Base-by-base conservation (phyloP, 768 basidiomycete genomes). In the Collybia sp. region DNA sequence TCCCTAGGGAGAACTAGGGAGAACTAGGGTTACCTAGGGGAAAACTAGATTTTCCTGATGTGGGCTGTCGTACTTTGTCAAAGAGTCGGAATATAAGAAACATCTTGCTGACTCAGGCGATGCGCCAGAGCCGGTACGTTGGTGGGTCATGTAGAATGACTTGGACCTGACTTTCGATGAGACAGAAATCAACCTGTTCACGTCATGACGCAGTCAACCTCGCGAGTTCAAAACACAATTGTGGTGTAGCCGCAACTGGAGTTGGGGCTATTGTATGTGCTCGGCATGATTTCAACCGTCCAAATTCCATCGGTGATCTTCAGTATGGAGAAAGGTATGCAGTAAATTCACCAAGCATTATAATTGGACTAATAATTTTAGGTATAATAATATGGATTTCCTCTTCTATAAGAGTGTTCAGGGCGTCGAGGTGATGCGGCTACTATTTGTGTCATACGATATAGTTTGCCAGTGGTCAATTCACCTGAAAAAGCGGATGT, bases 321-420 rank as follows among this genome's bases (percentile, higher is more conserved):
- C 64, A 66, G 37, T 47, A 54, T 4, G 65, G 67, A 0, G 65
- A 70, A 57, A 36, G 58, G 67, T 65, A 53, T 2, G 53, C 46
- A 37, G 15, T 18, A 38, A 19, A 3, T 47, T 41, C 6, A 30
- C 5, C 18, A 42, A 30, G 13, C 16, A 33, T 10, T 18, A 25
- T 5, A 11, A 31, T 16, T 40, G 25, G 8, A 32, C 31, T 19
- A 34, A 34, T 33, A 32, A 11, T 25, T 32, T 13, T 30, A 62
- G 64, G 15, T 63, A 67, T 43, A 53, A 50, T 32, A 68, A 66
- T 42, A 56, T 58, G 41, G 57, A 58, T 32, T 58, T 53, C 34
- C 9, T 57, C 1, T 57, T 56, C 37, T 53, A 44, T n/a, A 37
- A 42, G 9, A 53, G 51, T 35, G 42, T 58, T 13, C 6, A 17